phyloP scores from a whole-genome alignment of 768 basidiomycete genomes.

The Kwoniella botswanensis region DNA sequence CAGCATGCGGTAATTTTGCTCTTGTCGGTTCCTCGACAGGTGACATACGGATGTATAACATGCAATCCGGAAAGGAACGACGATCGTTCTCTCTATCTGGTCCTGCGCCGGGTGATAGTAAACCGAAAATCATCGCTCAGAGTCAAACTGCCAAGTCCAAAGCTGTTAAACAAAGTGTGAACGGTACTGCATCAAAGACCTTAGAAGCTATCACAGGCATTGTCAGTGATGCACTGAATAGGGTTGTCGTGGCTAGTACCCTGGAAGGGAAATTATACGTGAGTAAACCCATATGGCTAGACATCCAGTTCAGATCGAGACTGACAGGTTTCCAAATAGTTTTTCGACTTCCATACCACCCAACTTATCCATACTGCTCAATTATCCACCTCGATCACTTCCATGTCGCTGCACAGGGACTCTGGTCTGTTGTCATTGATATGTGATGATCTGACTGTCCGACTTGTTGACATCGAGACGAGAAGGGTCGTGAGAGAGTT shows the following conservation, averaged over 20 bases:
- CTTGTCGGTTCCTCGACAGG: slow-evolving; percentile 78
- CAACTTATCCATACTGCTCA: slow-evolving; percentile 71
- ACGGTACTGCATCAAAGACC: slow-evolving; percentile 59
- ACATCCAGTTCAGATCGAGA: no score
- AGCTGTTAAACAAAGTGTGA: slow-evolving; percentile 29
- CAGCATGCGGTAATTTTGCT: slow-evolving; percentile 95
- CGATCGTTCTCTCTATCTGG: slow-evolving; percentile 70
- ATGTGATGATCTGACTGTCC: slow-evolving; percentile 84
- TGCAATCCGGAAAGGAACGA: slow-evolving; percentile 89
- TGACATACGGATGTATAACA: slow-evolving; percentile 85
- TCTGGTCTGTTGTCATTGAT: slow-evolving; percentile 79
- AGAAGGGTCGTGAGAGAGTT: slow-evolving; percentile 83
- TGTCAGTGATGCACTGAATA: slow-evolving; percentile 83
- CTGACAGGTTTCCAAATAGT: slow-evolving; percentile 62
- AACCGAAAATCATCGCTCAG: slow-evolving; percentile 39
- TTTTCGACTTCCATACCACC: slow-evolving; percentile 93
- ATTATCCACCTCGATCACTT: slow-evolving; percentile 71
- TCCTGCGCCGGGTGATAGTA: slow-evolving; percentile 43
- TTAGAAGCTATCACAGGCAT: slow-evolving; percentile 76
- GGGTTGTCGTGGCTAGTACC: slow-evolving; percentile 78
- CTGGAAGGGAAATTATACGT: slow-evolving; percentile 89
- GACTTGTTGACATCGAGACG: slow-evolving; percentile 91
- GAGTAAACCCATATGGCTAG: slow-evolving; percentile 44
- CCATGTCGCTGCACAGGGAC: slow-evolving; percentile 78
- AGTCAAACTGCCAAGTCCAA: slow-evolving; percentile 37